A percentile compares a stretch with the other conserved stretches of the same genome.
These are phyloP conservation scores for Phanerodontia chrysosporium DNA, from an alignment of 768 basidiomycete genomes.

Conservation along the genomic window DNA sequence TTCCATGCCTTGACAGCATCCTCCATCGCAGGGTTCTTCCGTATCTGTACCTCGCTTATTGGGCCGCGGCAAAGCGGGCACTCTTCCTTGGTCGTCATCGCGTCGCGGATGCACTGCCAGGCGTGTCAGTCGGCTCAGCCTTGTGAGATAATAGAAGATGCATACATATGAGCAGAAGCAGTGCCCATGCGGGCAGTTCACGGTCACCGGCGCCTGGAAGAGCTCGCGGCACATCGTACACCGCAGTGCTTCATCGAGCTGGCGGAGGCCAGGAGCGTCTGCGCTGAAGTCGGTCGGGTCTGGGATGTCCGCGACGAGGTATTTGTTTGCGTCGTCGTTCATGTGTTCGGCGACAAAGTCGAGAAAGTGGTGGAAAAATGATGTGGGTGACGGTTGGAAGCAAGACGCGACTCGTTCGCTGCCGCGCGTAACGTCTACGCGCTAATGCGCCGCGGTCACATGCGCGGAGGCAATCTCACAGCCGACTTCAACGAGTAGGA, in stretches of 20 bases:
- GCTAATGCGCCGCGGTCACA: neutral
- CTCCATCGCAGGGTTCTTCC: slow-evolving; percentile 68
- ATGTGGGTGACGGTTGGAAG: neutral
- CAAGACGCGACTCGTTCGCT: neutral
- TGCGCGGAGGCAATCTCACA: neutral
- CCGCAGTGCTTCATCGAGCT: slow-evolving; percentile 60
- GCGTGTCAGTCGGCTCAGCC: neutral
- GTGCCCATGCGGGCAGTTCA: slow-evolving; percentile 61
- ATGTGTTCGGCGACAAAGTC: neutral
- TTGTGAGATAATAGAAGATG: neutral
- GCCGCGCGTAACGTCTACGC: neutral
- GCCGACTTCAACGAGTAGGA: too few relatives aligned
- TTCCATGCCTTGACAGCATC: slow-evolving; percentile 71
- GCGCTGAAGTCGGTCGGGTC: slow-evolving; percentile 73
- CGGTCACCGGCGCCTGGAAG: slow-evolving; percentile 67
- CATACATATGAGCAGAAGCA: slow-evolving; percentile 76
- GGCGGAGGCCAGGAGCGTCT: slow-evolving; percentile 50
- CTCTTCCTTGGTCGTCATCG: slow-evolving; percentile 53
- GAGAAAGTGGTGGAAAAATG: neutral
- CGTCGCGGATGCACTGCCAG: slow-evolving; percentile 63
- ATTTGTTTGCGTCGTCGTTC: slow-evolving; percentile 1
- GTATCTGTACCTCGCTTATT: slow-evolving; percentile 56
- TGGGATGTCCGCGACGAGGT: slow-evolving; percentile 29
- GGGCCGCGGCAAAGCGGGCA: slow-evolving; percentile 70
- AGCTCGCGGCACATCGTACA: slow-evolving; percentile 78